Percentiles rank a stretch among this genome's conserved stretches.
These are phyloP conservation scores for Ophiostoma montium DNA, from an alignment of 2,329 filamentous ascomycete genomes.

Conservation along the genomic window DNA sequence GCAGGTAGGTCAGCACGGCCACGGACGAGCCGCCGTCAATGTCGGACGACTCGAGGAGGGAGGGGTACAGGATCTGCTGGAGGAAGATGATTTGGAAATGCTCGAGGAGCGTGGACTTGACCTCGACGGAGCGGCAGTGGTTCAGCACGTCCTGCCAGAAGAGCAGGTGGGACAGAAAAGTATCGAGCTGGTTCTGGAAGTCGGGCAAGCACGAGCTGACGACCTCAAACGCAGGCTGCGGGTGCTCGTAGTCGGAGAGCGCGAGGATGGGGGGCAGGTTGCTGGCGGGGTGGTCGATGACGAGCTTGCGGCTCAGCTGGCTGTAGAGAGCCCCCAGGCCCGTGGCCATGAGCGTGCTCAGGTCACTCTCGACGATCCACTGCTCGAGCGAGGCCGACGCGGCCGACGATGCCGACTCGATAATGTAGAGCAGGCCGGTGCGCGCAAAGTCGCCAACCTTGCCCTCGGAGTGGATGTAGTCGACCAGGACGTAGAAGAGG, in stretches of 20 bases:
- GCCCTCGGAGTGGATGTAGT: constrained; percentile 93
- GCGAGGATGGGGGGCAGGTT: constrained; percentile 71
- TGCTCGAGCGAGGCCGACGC: constrained; percentile 71
- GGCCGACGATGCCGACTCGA: constrained; percentile 81
- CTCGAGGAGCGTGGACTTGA: constrained; percentile 84
- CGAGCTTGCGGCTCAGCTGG: constrained; percentile 60
- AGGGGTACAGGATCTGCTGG: constrained; percentile 91
- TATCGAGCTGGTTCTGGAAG: constrained; percentile 76
- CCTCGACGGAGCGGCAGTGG: constrained; percentile 81
- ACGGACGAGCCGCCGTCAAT: constrained; percentile 94
- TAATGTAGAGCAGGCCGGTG: constrained; percentile 87
- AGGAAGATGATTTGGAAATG: constrained; percentile 96
- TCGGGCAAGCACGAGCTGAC: constrained; percentile 60
- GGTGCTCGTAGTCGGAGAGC: constrained; percentile 76
- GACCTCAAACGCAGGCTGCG: constrained; percentile 53
- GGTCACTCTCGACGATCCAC: constrained; percentile 93
- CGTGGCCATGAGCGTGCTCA: constrained; percentile 94
- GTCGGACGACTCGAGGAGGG: constrained; percentile 89
- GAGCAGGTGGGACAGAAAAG: constrained; percentile 83
- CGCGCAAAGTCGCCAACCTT: constrained; percentile 90
- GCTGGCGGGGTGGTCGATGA: constrained; percentile 62
- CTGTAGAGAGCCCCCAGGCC: constrained; percentile 67
- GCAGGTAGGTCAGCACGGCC: constrained; percentile 85
- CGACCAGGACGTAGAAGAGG: constrained; percentile 85
- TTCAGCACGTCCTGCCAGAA: constrained; percentile 99